Conservation (phyloP, 192 early-diverging fungal species). For the Coemansia sp. region DNA sequence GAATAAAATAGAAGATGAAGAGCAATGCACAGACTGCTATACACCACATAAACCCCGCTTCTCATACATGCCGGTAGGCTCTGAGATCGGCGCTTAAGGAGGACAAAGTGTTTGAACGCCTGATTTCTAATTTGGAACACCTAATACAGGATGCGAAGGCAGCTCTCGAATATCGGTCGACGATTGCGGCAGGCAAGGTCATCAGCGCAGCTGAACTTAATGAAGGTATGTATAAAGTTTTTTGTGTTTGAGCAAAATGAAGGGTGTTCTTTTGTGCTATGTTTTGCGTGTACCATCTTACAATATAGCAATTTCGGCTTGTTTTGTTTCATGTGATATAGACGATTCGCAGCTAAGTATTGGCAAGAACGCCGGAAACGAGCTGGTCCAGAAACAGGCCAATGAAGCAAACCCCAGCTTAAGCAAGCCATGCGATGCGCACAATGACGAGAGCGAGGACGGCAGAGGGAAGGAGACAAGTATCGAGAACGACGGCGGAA, state of each 20-base stretch:
- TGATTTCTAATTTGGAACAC: slow-evolving; percentile 57
- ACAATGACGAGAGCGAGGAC: slow-evolving; percentile 12
- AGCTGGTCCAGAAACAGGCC: background rate
- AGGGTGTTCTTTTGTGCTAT: background rate
- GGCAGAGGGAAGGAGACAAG: background rate
- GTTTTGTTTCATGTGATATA: slow-evolving; percentile 2
- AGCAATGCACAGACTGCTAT: slow-evolving; percentile 9
- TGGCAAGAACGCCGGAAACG: slow-evolving; percentile 16
- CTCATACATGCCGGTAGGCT: slow-evolving; percentile 55
- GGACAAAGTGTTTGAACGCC: slow-evolving; percentile 58
- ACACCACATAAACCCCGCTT: slow-evolving; percentile 28
- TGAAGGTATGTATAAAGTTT: slow-evolving; percentile 31
- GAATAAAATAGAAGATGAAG: background rate
- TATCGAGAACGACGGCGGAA: background rate
- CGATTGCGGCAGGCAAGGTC: slow-evolving; percentile 51
- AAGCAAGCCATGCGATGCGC: background rate
- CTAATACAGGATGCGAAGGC: slow-evolving; percentile 56
- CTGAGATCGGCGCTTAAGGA: slow-evolving; percentile 56
- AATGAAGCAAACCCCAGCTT: background rate
- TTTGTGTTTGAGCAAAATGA: background rate
- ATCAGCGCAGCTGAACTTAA: slow-evolving; percentile 50
- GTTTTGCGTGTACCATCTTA: background rate
- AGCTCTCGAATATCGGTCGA: slow-evolving; percentile 55
- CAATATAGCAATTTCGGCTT: background rate
- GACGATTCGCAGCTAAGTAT: slow-evolving; percentile 44